Evolutionary conservation across 2,329 filamentous ascomycete genomes (phyloP), one percentile per base, ranked within the genome.

Genomic region (Ambrosiella beaveri): DNA sequence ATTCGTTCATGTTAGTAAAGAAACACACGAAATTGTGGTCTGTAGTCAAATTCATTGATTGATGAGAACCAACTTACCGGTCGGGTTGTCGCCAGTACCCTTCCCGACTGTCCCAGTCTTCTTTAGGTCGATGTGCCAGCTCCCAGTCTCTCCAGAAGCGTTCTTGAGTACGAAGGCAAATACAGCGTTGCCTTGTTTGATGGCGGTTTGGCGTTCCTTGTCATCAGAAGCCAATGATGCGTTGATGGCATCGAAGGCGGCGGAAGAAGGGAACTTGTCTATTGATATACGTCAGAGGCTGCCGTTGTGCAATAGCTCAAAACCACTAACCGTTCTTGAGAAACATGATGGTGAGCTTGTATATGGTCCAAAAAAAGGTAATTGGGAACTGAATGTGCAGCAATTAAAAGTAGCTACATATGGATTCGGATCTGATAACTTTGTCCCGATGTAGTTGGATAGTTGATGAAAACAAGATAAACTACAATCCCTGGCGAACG

Each of bases 121-220:
- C 78, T 96, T 96, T 62, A 98, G 81, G 70, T 98, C 93, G 65
- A 98, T 87, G 75, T 94, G 81, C 93, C 93, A 98, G 73, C 81
- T 86, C 66, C 88, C 82, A 60, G 82, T 83, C 70, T 90, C 80
- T 65, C 88, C 88, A 27, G 77, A 77, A 60, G 75, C 71, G 78
- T 98, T 98, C 79, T 95, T 97, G 64, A 98, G 76, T 57, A 81
- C 88, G 74, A 98, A 97, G 61, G 84, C 84, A 70, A 95, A 96
- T 70, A 97, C 76, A 61, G 86, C 88, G 66, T 85, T 85, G 68
- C 83, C 91, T 69, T 88, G 82, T 73, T 94, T 91, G 71, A 97
- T 84, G 64, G 91, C 90, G 64, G 89, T 84, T 74, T 94, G 85
- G 73, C 84, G 83, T 66, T 88, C 86, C 63, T 79, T 78, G 36